Evolutionary conservation across 345 rosid species (phyloP), one percentile per base, ranked within the genome.

Genomic region (Rhodamnia argentea): DNA sequence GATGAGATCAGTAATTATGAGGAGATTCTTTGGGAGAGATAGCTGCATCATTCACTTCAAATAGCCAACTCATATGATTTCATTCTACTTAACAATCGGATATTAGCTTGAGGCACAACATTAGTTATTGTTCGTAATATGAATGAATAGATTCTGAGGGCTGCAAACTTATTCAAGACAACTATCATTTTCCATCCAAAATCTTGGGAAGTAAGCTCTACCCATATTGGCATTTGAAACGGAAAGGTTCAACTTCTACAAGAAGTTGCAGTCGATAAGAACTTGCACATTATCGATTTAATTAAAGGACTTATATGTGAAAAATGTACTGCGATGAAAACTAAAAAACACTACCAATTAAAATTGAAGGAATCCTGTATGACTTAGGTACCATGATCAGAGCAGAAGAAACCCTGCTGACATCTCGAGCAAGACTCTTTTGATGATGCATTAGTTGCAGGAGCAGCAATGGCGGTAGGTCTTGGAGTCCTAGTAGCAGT

Each of bases 361-460:
- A 32, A 70, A 70, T 70, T 70, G 81, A 70, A 70, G 26, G 26
- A 37, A 37, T 37, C 6, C 47, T 70, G 42, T 10, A 74, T 53
- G 70, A 76, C 55, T 57, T 52, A 74, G 62, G 60, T 94, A 94
- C 97, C 99, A 52, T 97, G 99, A 88, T 94, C 98, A 8, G 99
- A 97, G 89, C 99, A 97, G 91, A 94, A 97, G 94, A 97, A 97
- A 64, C 99, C 98, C 91, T 96, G 99, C 85, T 88, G 92, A 91
- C 99, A 97, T 88, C 99, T 91, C 5, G 94, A 87, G 89, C 99
- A 97, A 82, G 93, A 89, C 84, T 91, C 98, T 91, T 91, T 97
- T 13, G 93, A 47, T 59, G 93, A 60, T 56, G 93, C 42, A 85
- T 83, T 88, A 64, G 91, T 87, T 42, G 83, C 40, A 57, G 92